A percentile compares a stretch with the other conserved stretches of the same genome.
These are phyloP conservation scores for Jacaranda mimosifolia DNA, from an alignment of 257 asterid species.

Conservation along the genomic window DNA sequence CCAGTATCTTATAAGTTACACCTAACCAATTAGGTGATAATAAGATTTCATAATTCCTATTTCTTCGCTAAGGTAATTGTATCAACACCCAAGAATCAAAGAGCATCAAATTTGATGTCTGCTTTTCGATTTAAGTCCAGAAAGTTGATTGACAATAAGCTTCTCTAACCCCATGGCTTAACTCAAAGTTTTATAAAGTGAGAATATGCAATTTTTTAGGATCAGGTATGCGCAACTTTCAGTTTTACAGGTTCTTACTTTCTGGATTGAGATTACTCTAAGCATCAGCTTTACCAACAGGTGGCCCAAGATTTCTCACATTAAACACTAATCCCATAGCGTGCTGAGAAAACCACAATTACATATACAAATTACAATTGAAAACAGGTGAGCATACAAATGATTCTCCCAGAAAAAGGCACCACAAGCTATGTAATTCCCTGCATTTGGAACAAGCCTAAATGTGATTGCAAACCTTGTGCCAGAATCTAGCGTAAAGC, in stretches of 20 bases:
- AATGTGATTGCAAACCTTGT: slow-evolving; percentile 70
- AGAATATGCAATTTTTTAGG: not conserved
- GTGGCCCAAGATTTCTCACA: slow-evolving; percentile 23
- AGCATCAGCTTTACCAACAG: slow-evolving; percentile 20
- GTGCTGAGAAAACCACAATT: slow-evolving; percentile 2
- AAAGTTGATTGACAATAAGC: slow-evolving; percentile 14
- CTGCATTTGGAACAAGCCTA: slow-evolving; percentile 17
- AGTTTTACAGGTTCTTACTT: not conserved
- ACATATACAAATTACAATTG: slow-evolving; percentile 1
- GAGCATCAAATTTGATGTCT: not conserved
- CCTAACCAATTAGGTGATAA: slow-evolving; percentile 16
- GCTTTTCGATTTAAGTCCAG: not conserved
- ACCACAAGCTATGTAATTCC: not conserved
- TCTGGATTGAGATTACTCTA: not conserved
- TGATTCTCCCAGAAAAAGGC: slow-evolving; percentile 18
- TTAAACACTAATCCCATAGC: not conserved
- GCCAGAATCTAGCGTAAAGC: slow-evolving; percentile 99
- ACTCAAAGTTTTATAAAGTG: slow-evolving; percentile 18
- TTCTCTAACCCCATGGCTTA: slow-evolving; percentile 1
- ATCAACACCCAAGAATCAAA: slow-evolving; percentile 1
- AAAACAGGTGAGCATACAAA: slow-evolving; percentile 1
- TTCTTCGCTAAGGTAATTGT: not conserved
- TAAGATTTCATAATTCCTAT: not conserved
- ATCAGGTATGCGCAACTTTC: not conserved
- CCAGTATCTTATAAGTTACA: not conserved